Base-by-base conservation (phyloP, 2,329 filamentous ascomycete species). In the Cercospora sesami region DNA sequence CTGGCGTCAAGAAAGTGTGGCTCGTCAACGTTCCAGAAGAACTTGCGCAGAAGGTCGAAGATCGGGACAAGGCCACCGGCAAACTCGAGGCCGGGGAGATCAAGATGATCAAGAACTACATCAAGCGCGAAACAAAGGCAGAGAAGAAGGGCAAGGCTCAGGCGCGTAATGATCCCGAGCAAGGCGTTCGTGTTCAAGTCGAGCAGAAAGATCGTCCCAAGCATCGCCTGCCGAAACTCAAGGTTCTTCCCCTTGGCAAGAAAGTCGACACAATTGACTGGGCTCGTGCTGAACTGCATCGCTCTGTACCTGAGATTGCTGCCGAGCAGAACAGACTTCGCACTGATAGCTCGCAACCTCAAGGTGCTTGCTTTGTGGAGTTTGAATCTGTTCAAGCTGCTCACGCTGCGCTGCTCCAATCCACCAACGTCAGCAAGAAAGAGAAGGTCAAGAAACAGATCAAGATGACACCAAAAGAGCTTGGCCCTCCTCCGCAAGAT, bases 221-320 rank as follows among this genome's bases (percentile, higher is more conserved):
- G 1, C 93, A 96, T 76, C 87, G 87, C 36, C 82, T 89, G 21
- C 70, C 68, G 21, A 45, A 45, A 26, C 36, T 48, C 4, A 73
- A 72, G 59, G 21, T 51, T 12, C 65, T 74, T 30, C 80, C 96
- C 39, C 84, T 93, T 71, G 90, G 92, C 72, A 88, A 91, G 75
- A 94, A 94, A 77, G 92, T 96, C 21, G 93, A 98, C 80, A 94
- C 93, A 0, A 96, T 98, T 78, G 88, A 94, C 69, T 97, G 92
- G 89, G 90, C 90, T 69, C 90, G 94, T 51, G 84, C 84, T 2
- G 90, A 94, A 77, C 86, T 97, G 61, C 86, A 89, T 63, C 88
- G 89, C 58, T 84, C 94, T 42, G 88, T 90, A 45, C 91, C 92
- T 1, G 86, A 91, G 70, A 89, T 92, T 30, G 85, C 90, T 51